phyloP scores from a whole-genome alignment of 306 rosid genomes.

The Gastrolobium bilobum region DNA sequence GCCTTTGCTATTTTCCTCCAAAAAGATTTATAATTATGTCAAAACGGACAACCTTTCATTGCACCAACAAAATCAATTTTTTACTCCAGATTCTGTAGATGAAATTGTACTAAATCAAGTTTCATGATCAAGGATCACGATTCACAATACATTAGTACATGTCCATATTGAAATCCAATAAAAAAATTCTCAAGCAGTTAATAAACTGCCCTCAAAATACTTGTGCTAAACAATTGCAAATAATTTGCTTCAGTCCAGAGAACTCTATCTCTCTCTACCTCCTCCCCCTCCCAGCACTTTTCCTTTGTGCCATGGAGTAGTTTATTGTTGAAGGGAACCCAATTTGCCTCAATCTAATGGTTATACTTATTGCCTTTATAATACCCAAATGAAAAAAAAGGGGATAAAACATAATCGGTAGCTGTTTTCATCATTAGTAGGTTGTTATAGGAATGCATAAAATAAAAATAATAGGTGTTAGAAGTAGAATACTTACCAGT shows the following conservation, averaged over 20 bases:
- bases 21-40: slow-evolving; percentile 1
- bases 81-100: not conserved
- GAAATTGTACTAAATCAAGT: not conserved
- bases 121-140: slow-evolving; percentile 5
- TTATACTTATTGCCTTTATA: slow-evolving; percentile 30
- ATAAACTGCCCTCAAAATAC: slow-evolving; percentile 15
- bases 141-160: not conserved
- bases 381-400: slow-evolving; percentile 35
- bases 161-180: not conserved
- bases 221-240: not conserved
- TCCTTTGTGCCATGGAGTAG: slow-evolving; percentile 15
- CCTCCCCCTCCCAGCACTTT: not conserved
- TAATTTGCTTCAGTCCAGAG: not conserved
- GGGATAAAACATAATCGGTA: slow-evolving; percentile 17
- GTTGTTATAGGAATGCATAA: slow-evolving; percentile 38
- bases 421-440: slow-evolving; percentile 29
- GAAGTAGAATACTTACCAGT: slow-evolving; percentile 64
- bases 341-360: slow-evolving; percentile 20
- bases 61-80: not conserved
- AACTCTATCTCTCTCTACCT: not conserved
- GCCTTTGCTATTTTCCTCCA: not conserved
- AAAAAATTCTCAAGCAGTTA: not conserved
- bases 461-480: not conserved
- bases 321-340: slow-evolving; percentile 26
- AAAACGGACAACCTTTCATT: slow-evolving; percentile 16